Evolutionary conservation across 768 basidiomycete genomes (phyloP), one percentile per base, ranked within the genome.

Genomic region (Trametes maxima): DNA sequence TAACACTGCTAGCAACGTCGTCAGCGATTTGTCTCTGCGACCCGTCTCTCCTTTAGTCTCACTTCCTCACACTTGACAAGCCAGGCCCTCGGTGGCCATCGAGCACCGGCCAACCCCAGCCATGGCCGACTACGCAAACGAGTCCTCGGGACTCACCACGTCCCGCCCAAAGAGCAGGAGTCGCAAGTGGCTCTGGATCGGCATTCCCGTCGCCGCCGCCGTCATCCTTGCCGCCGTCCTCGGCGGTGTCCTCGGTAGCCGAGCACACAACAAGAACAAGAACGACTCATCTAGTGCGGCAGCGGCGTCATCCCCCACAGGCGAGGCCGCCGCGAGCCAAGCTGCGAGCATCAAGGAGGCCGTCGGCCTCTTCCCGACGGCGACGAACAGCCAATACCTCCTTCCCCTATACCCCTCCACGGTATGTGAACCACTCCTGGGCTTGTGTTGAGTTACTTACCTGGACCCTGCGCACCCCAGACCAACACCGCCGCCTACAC

Each of bases 361-460:
- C n/a, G 63, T 86, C 36, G 90, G 88, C 21, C 72, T 84, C 50
- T 92, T 86, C 70, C 85, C 94, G 39, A 88, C 88, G 1, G 85
- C 86, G 10, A 97, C 94, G 21, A 81, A 95, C 71, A 84, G 85
- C 68, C 80, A 84, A 49, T 95, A 85, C 71, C 82, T 88, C 77
- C 79, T 93, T 54, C 95, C 95, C 1, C 70, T 95, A 37, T 95
- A 95, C 72, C 92, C 94, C 6, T 88, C 91, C 19, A 92, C 92
- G 11, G 94, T 95, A 64, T 78, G 92, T 83, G 19, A 64, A 37
- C 56, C 39, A 3, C 39, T 13, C 12, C 14, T 25, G 44, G 35
- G 22, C 17, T 5, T 17, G 5, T 2, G n/a, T 42, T 42, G 46
- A 28, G 25, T 21, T 10, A 19, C 59, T 48, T 45, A 55, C 33